These are phyloP conservation scores for Yamadazyma songkhlaensis DNA, from an alignment of 1,139 yeast genomes.

Conservation along the genomic window DNA sequence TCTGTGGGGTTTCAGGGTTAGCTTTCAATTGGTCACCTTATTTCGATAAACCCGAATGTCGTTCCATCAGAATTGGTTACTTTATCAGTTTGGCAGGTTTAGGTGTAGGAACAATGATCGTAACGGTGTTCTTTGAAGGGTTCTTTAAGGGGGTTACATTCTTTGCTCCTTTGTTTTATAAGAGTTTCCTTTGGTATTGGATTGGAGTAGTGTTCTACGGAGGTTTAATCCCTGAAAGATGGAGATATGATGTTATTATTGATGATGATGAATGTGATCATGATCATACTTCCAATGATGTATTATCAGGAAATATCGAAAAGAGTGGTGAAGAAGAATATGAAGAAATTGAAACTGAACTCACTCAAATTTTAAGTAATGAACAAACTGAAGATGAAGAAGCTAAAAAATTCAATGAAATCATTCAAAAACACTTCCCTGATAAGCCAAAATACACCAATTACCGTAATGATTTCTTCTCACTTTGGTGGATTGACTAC, in stretches of 20 bases:
- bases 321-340: conserved; percentile 45
- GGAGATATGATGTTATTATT: conserved; percentile 64
- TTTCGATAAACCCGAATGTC: conserved; percentile 83
- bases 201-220: conserved; percentile 88
- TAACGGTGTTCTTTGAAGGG: conserved; percentile 58
- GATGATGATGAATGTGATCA: conserved; percentile 34
- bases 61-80: conserved; percentile 78
- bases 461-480: conserved; percentile 47
- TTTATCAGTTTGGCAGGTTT: conserved; percentile 76
- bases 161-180: conserved; percentile 59
- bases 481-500: conserved; percentile 86
- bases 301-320: conserved; percentile 35
- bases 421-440: conserved; percentile 54
- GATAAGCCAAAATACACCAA: conserved; percentile 45
- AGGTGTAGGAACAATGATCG: conserved; percentile 66
- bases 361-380: conserved; percentile 18
- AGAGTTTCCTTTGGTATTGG: conserved; percentile 71
- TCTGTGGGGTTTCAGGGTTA: conserved; percentile 72
- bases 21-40: conserved; percentile 85
- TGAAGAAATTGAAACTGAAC: conserved; percentile 38
- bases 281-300: conserved; percentile 30
- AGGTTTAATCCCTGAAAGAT: conserved; percentile 84
- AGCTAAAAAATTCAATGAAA: conserved; percentile 27
- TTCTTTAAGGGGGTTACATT: conserved; percentile 46
- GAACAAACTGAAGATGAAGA: conserved; percentile 10